Conservation (phyloP, 495 filamentous ascomycete genomes). For the Emericellopsis terricola region DNA sequence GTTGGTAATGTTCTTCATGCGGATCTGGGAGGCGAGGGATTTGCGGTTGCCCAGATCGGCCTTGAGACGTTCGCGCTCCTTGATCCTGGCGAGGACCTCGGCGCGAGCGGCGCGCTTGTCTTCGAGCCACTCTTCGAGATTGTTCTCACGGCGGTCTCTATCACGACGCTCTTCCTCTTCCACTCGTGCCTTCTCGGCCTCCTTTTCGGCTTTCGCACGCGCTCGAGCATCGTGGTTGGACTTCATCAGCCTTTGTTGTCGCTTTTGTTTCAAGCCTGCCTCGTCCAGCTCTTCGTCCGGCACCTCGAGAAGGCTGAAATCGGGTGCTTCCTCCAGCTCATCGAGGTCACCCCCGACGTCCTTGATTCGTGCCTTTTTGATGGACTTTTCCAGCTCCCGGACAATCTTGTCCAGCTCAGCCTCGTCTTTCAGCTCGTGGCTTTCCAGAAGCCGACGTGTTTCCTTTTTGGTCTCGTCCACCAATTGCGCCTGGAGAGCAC, state of each 20-base stretch:
- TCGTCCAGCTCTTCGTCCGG: slow-evolving; percentile 90
- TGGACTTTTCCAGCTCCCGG: slow-evolving; percentile 72
- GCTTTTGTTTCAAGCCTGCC: slow-evolving; percentile 72
- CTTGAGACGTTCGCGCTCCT: slow-evolving; percentile 81
- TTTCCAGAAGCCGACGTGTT: slow-evolving; percentile 62
- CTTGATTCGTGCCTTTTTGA: slow-evolving; percentile 76
- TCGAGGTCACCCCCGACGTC: slow-evolving; percentile 74
- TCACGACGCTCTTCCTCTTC: slow-evolving; percentile 72
- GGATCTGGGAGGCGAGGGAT: slow-evolving; percentile 82
- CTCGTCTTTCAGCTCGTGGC: slow-evolving; percentile 85
- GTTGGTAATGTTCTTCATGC: slow-evolving; percentile 97
- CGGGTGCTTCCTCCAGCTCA: slow-evolving; percentile 55
- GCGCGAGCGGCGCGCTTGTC: slow-evolving; percentile 61
- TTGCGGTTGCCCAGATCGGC: slow-evolving; percentile 90
- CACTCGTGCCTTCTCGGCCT: slow-evolving; percentile 63
- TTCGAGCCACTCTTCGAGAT: slow-evolving; percentile 75
- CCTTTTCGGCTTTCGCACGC: slow-evolving; percentile 88
- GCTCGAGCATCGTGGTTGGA: slow-evolving; percentile 82
- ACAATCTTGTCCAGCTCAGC: slow-evolving; percentile 59
- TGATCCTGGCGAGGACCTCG: slow-evolving; percentile 62
- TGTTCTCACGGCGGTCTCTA: slow-evolving; percentile 61
- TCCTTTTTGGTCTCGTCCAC: slow-evolving; percentile 70
- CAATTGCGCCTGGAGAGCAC: slow-evolving; percentile 51
- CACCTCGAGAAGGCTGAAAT: slow-evolving; percentile 73
- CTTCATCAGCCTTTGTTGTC: slow-evolving; percentile 81